Percentiles rank a stretch among this genome's conserved stretches.
Conservation (phyloP, 805 yeast species). For the Starmerella sp. region DNA sequence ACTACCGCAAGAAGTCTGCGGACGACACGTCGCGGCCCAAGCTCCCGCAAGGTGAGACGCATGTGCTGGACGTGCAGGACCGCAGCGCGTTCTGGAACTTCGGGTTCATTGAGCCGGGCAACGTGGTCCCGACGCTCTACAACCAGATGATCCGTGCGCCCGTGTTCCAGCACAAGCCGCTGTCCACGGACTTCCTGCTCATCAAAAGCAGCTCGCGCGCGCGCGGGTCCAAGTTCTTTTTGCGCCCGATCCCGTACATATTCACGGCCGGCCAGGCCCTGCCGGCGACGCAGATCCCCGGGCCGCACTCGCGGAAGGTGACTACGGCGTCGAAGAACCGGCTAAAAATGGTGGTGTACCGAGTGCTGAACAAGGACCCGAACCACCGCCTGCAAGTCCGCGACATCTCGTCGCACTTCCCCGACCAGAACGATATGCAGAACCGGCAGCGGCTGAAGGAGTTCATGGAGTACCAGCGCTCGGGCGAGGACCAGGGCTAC, state of each 20-base stretch:
- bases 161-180: constrained; percentile 71
- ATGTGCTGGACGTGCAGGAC: constrained; percentile 91
- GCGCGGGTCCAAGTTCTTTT: constrained; percentile 50
- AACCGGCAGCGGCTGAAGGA: constrained; percentile 90
- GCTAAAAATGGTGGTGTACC: constrained; percentile 82
- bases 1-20: constrained; percentile 71
- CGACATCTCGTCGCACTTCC: constrained; percentile 85
- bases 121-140: constrained; percentile 83
- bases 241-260: constrained; percentile 57
- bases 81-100: constrained; percentile 97
- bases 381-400: constrained; percentile 67
- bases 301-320: constrained; percentile 93
- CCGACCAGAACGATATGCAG: constrained; percentile 96
- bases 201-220: constrained; percentile 67
- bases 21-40: constrained; percentile 83
- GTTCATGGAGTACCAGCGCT: constrained; percentile 93
- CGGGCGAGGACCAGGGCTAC: constrained; percentile 86
- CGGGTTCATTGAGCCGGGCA: constrained; percentile 92
- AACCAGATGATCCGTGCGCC: constrained; percentile 91
- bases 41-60: constrained; percentile 83
- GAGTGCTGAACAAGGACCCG: constrained; percentile 68
- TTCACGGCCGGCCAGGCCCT: constrained; percentile 86
- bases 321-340: constrained; percentile 87
- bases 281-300: constrained; percentile 92
- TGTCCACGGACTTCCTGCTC: constrained; percentile 68